phyloP scores from a whole-genome alignment of 768 basidiomycete genomes.

The Tulasnella calospora region DNA sequence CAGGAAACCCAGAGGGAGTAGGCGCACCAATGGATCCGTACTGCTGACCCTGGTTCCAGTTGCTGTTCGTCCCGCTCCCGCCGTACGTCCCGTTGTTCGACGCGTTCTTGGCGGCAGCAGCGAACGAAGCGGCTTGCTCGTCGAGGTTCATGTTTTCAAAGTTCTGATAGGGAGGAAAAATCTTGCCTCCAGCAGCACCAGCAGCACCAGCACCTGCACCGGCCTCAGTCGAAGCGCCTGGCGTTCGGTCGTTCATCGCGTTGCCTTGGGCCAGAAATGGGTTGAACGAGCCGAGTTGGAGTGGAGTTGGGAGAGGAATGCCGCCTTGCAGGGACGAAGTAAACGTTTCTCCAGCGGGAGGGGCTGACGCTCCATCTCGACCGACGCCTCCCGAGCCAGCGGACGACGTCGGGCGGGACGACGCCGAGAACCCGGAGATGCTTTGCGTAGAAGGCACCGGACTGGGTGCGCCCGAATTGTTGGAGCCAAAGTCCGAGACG shows the following conservation, averaged over 20 bases:
- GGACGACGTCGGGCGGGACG: slow-evolving; percentile 16
- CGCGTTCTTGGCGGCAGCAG: slow-evolving; percentile 22
- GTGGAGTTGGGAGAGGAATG: slow-evolving; percentile 11
- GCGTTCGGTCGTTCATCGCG: not conserved
- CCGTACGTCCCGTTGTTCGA: not conserved
- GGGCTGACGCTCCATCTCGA: not conserved
- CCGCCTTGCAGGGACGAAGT: slow-evolving; percentile 6
- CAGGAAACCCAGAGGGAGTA: not conserved
- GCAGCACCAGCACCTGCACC: not conserved
- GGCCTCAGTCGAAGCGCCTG: not conserved
- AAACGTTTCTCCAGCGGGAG: not conserved
- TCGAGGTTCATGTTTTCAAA: slow-evolving; percentile 24
- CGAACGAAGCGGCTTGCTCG: slow-evolving; percentile 10
- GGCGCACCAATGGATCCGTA: not conserved
- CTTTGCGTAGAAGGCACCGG: slow-evolving; percentile 8
- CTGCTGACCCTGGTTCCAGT: not conserved
- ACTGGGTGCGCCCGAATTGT: slow-evolving; percentile 9
- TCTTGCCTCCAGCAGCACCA: not conserved
- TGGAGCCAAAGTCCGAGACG: slow-evolving; percentile 16
- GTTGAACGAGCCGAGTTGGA: slow-evolving; percentile 15
- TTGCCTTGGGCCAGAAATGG: not conserved
- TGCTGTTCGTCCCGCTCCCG: not conserved
- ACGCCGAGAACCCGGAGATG: slow-evolving; percentile 9
- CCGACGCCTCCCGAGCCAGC: not conserved
- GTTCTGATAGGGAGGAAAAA: slow-evolving; percentile 19